Evolutionary conservation across 1,284 basidiomycete genomes (phyloP).

Genomic region (Fomitopsis pinicola): DNA sequence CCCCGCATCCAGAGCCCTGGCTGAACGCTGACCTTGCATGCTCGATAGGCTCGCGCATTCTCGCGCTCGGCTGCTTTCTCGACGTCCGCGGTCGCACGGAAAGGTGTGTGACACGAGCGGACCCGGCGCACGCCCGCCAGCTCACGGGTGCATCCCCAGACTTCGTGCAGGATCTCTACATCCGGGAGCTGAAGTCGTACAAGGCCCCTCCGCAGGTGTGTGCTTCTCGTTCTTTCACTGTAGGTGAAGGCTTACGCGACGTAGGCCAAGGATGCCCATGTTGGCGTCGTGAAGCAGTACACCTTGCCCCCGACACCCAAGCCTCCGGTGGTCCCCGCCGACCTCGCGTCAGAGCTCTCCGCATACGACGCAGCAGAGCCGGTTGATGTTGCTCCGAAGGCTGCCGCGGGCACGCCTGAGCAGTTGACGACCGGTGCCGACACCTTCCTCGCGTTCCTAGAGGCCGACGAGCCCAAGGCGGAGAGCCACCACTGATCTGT

Average conservation of each 20-base stretch:
- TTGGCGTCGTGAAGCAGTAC: constrained; percentile 76
- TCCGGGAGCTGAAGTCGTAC: constrained; percentile 89
- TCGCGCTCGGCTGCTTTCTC: constrained; percentile 53
- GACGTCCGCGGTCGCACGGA: constrained; percentile 60
- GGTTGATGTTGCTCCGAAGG: constrained; percentile 34
- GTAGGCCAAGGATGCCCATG: constrained; percentile 81
- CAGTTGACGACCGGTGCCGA: constrained; percentile 42
- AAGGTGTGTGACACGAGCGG: constrained; percentile 45
- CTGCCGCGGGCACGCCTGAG: constrained; percentile 28
- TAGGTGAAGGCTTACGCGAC: not conserved
- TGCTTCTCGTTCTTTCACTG: constrained; percentile 10
- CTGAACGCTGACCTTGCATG: too few relatives aligned
- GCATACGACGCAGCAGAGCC: constrained; percentile 81
- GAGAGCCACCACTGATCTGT: constrained; percentile 45
- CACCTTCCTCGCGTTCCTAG: constrained; percentile 54
- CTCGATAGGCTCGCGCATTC: constrained; percentile 30
- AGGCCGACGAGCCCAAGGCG: constrained; percentile 54
- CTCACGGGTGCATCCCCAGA: constrained; percentile 43
- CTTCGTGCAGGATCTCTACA: constrained; percentile 89
- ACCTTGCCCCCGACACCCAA: constrained; percentile 63
- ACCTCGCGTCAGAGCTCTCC: constrained; percentile 79
- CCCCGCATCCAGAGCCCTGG: not conserved
- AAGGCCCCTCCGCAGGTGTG: constrained; percentile 61
- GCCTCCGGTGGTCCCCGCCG: constrained; percentile 66
- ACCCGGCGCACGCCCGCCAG: constrained; percentile 7